Evolutionary conservation across 2,329 filamentous ascomycete genomes (phyloP), one percentile per base, ranked within the genome.

Genomic region (Hymenoscyphus occultus): DNA sequence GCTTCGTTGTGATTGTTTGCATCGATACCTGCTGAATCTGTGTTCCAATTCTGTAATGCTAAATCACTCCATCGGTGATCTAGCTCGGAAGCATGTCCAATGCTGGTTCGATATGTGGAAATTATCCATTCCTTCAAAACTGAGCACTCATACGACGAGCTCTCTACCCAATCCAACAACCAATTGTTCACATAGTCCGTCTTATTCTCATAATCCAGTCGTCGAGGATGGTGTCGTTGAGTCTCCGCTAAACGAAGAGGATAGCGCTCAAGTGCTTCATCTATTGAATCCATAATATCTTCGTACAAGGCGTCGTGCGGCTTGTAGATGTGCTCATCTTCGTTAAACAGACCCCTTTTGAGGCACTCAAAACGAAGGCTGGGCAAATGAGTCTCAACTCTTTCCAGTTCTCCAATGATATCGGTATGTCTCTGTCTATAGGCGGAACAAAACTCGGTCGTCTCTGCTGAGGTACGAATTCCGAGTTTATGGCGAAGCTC

Each of bases 151-250:
- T 71, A 58, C 13, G 66, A 22, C 6, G 70, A 71, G 31, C 71
- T 68, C 54, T 71, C 65, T 14, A 71, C 60, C 67, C 61, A 69
- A 28, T 69, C 19, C n/a, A 71, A 35, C 1, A 72, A 22, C 70
- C 70, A 72, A 32, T 58, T 66, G 32, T 72, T 72, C 9, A 71
- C 64, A 64, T 66, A 71, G 6, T 68, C 64, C 54, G 56, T 62
- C 59, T 71, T 72, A 61, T 69, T 64, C 9, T 54, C 63, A 39
- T 62, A 69, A 12, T 68, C 45, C 13, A 39, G 13, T 3, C 59
- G 39, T 16, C 64, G 40, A 2, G 51, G 48, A n/a, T 61, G 9
- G 19, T 48, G 39, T 7, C 63, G 59, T 9, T 58, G 32, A 19
- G 62, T 64, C 22, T 60, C 54, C 1, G 71, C 71, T 1, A 65